Evolutionary conservation across 1,284 basidiomycete genomes (phyloP).

Genomic region (Ceraceosorus guamensis): DNA sequence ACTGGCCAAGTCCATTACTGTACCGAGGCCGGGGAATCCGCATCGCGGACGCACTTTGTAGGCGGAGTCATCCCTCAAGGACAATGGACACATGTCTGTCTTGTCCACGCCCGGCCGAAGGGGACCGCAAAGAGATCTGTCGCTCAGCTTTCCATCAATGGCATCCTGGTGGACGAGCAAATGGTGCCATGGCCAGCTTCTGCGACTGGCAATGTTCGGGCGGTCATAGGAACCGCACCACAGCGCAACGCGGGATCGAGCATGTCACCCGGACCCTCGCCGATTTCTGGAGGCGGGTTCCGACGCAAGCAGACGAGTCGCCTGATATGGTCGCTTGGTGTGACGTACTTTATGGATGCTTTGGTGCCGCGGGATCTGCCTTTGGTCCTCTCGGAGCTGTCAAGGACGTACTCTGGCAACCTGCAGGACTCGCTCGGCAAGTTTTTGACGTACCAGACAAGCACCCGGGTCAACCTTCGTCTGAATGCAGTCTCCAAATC

Average conservation of each 20-base stretch:
- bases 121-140: slow-evolving; percentile 20
- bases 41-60: slow-evolving; percentile 18
- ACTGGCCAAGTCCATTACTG: slow-evolving; percentile 25
- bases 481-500: slow-evolving; percentile 21
- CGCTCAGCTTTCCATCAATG: slow-evolving; percentile 33
- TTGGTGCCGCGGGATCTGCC: slow-evolving; percentile 29
- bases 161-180: slow-evolving; percentile 27
- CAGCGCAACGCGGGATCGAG: background rate
- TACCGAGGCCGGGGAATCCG: slow-evolving; percentile 1
- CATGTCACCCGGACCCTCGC: too few species aligned
- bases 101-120: slow-evolving; percentile 27
- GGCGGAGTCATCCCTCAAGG: slow-evolving; percentile 13
- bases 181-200: slow-evolving; percentile 22
- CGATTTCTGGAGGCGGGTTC: background rate
- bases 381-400: slow-evolving; percentile 27
- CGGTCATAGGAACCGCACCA: slow-evolving; percentile 28
- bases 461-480: slow-evolving; percentile 32
- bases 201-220: slow-evolving; percentile 16
- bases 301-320: slow-evolving; percentile 11
- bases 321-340: slow-evolving; percentile 34
- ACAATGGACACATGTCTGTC: slow-evolving; percentile 24
- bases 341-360: slow-evolving; percentile 28
- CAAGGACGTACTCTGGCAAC: slow-evolving; percentile 29
- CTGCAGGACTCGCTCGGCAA: slow-evolving; percentile 36
- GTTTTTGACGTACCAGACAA: slow-evolving; percentile 35